Percentiles rank a stretch among this genome's conserved stretches.
These are phyloP conservation scores for Oryza meyeriana DNA, from an alignment of 176 grass and related monocot genomes.

Conservation along the genomic window DNA sequence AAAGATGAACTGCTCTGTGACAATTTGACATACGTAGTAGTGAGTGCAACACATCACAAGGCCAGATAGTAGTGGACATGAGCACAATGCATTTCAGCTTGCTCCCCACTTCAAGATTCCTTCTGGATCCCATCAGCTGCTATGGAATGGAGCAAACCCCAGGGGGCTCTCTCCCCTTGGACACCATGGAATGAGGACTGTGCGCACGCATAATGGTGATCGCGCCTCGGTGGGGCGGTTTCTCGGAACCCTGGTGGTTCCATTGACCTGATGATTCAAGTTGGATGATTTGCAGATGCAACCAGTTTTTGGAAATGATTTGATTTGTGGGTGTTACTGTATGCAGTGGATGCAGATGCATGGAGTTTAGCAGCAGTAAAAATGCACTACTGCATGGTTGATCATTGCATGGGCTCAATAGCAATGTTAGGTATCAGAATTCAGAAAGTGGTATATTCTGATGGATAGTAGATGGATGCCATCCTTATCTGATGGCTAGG, in stretches of 20 bases:
- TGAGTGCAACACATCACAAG: slow-evolving; percentile 26
- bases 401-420: slow-evolving; percentile 34
- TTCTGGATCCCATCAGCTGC: slow-evolving; percentile 21
- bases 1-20: slow-evolving; percentile 25
- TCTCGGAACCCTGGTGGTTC: not conserved
- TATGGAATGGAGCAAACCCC: not conserved
- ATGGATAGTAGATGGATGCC: slow-evolving; percentile 10
- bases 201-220: not conserved
- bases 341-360: slow-evolving; percentile 31
- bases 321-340: slow-evolving; percentile 26
- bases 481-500: slow-evolving; percentile 13
- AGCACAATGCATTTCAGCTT: slow-evolving; percentile 45
- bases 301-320: not conserved
- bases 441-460: slow-evolving; percentile 29
- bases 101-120: slow-evolving; percentile 57
- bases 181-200: not conserved
- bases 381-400: slow-evolving; percentile 28
- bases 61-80: slow-evolving; percentile 34
- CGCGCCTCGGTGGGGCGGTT: not conserved
- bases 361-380: slow-evolving; percentile 13
- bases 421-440: slow-evolving; percentile 34
- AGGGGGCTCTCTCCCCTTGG: slow-evolving; percentile 2
- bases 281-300: slow-evolving; percentile 13
- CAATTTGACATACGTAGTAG: slow-evolving; percentile 42
- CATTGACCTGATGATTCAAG: slow-evolving; percentile 36